These are phyloP conservation scores for Ampelocalamus luodianensis DNA, from an alignment of 176 grass and related monocot species.

Conservation along the genomic window DNA sequence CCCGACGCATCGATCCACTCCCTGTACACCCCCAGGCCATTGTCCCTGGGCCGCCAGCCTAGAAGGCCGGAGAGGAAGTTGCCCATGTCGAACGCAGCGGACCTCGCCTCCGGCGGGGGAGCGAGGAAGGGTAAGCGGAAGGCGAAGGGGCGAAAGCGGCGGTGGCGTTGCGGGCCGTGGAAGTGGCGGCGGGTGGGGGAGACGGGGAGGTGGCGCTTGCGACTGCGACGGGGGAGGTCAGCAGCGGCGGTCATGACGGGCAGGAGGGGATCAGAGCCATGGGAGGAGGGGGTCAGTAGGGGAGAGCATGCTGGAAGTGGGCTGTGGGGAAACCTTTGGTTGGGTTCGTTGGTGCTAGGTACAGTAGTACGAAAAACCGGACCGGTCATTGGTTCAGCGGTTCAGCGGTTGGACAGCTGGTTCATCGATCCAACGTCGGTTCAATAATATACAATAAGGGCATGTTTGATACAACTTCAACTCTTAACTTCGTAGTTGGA, in stretches of 20 bases:
- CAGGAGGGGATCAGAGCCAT: slow-evolving; percentile 34
- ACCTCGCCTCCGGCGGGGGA: neutral
- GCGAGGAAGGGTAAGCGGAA: neutral
- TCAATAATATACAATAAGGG: too few relatives aligned
- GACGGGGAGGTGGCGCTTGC: slow-evolving; percentile 40
- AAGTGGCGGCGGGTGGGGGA: neutral
- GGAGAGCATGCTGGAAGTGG: slow-evolving; percentile 29
- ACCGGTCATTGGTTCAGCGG: too few relatives aligned
- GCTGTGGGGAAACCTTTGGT: too few relatives aligned
- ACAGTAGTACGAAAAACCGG: too few relatives aligned
- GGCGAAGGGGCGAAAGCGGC: neutral
- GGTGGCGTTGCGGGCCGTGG: slow-evolving; percentile 33
- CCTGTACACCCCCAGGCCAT: slow-evolving; percentile 33
- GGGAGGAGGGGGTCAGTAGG: slow-evolving; percentile 6
- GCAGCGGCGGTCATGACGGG: slow-evolving; percentile 25
- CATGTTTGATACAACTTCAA: too few relatives aligned
- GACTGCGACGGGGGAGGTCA: neutral
- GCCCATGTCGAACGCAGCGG: slow-evolving; percentile 47
- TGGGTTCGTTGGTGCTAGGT: too few relatives aligned
- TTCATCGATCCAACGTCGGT: too few relatives aligned
- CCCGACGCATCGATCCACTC: neutral
- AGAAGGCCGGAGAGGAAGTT: neutral
- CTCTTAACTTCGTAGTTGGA: too few relatives aligned
- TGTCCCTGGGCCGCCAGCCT: neutral
- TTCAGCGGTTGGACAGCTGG: too few relatives aligned